phyloP scores from a whole-genome alignment of 352 stramenopile species.

The Poterioochromonas sp. region DNA sequence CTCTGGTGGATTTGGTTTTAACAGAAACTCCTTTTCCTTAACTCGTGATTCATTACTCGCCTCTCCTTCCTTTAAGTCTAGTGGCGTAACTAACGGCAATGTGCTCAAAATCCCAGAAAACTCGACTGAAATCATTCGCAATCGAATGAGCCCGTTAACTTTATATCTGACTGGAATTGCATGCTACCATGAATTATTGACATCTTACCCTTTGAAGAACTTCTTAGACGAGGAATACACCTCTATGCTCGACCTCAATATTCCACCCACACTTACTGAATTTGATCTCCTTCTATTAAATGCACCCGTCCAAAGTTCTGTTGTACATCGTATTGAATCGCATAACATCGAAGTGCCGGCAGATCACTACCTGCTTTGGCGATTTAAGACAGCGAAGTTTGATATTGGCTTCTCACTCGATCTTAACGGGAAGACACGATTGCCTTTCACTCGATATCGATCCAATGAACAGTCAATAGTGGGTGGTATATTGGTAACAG shows the following conservation, averaged over 20 bases:
- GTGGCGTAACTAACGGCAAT: not conserved
- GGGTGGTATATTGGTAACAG: not conserved
- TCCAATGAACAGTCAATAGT: not conserved
- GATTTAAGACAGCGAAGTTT: not conserved
- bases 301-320: not conserved
- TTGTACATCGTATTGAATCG: conserved; percentile 1
- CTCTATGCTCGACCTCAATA: not conserved
- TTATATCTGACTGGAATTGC: not conserved
- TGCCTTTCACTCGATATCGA: not conserved
- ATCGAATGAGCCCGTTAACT: not conserved
- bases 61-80: not conserved
- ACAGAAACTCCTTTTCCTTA: not conserved
- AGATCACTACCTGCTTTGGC: not conserved
- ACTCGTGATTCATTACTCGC: not conserved
- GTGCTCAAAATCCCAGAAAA: not conserved
- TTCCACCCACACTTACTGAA: not conserved
- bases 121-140: not conserved
- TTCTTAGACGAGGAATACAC: conserved; percentile 11
- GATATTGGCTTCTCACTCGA: conserved; percentile 6
- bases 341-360: not conserved
- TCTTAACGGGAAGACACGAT: not conserved
- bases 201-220: not conserved
- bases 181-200: not conserved
- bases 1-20: not conserved
- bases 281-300: conserved; percentile 3